phyloP scores from a whole-genome alignment of 768 basidiomycete species.

The Dendrothele bispora region DNA sequence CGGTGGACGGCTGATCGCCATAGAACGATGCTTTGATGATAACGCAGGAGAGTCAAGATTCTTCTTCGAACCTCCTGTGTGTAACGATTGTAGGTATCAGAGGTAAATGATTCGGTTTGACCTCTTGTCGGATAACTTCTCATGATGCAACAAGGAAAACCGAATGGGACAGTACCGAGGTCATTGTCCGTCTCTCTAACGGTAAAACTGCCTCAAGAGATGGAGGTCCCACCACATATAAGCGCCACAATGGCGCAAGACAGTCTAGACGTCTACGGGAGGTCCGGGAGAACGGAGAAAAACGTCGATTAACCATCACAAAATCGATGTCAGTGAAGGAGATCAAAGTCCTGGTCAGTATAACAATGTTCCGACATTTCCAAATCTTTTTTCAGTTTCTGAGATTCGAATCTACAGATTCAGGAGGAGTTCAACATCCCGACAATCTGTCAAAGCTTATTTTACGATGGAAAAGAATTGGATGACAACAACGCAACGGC shows the following conservation, averaged over 20 bases:
- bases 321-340: slow-evolving; percentile 76
- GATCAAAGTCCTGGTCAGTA: slow-evolving; percentile 68
- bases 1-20: slow-evolving; percentile 51
- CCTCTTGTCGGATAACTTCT: slow-evolving; percentile 4
- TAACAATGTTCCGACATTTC: slow-evolving; percentile 2
- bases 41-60: slow-evolving; percentile 42
- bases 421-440: slow-evolving; percentile 65
- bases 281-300: slow-evolving; percentile 49
- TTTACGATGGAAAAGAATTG: slow-evolving; percentile 61
- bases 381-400: slow-evolving; percentile 6
- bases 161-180: slow-evolving; percentile 60
- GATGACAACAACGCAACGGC: slow-evolving; percentile 60
- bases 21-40: slow-evolving; percentile 40
- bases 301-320: slow-evolving; percentile 51
- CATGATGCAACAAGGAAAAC: slow-evolving; percentile 38
- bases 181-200: slow-evolving; percentile 52
- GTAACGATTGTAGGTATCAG: slow-evolving; percentile 58
- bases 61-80: slow-evolving; percentile 52
- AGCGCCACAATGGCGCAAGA: slow-evolving; percentile 46
- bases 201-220: slow-evolving; percentile 19
- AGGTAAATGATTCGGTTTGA: slow-evolving; percentile 38
- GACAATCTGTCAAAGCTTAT: slow-evolving; percentile 75
- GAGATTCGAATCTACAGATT: slow-evolving; percentile 42
- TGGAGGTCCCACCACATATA: slow-evolving; percentile 40
- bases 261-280: slow-evolving; percentile 74